A percentile compares a stretch with the other conserved stretches of the same genome.
phyloP scores from a whole-genome alignment of 176 grass and related monocot genomes.

The Musa acuminata region DNA sequence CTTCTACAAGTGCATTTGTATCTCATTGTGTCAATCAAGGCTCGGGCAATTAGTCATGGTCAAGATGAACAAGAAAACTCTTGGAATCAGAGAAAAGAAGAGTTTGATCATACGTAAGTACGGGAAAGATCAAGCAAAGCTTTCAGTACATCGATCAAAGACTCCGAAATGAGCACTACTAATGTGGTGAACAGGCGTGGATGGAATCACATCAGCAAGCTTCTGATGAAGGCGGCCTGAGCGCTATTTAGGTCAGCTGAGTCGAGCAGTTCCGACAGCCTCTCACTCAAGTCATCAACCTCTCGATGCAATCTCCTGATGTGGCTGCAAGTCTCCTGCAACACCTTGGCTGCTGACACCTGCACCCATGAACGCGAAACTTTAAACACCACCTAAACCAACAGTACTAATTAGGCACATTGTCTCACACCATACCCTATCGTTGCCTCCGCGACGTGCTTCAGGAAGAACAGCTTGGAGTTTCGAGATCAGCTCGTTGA shows the following conservation, averaged over 20 bases:
- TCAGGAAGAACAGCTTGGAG: constrained; percentile 35
- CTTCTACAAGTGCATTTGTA: too few relatives aligned
- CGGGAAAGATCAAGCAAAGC: too few relatives aligned
- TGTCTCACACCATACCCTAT: constrained; percentile 2
- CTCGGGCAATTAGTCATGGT: too few relatives aligned
- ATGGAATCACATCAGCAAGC: neutral
- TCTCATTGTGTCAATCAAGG: too few relatives aligned
- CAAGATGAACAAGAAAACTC: too few relatives aligned
- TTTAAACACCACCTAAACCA: neutral
- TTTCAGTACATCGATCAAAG: too few relatives aligned
- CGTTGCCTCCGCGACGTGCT: constrained; percentile 3
- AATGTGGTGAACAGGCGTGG: too few relatives aligned
- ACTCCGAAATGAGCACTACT: too few relatives aligned
- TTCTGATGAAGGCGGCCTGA: neutral
- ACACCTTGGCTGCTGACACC: neutral
- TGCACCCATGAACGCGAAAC: neutral
- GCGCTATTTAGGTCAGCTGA: neutral
- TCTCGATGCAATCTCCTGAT: neutral
- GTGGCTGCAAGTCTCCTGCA: neutral
- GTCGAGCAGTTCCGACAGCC: neutral
- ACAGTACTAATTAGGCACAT: neutral
- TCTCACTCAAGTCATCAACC: neutral
- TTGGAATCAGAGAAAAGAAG: too few relatives aligned
- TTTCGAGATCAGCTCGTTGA: constrained; percentile 37
- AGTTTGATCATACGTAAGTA: too few relatives aligned